Base-by-base conservation (phyloP, 2,329 filamentous ascomycete genomes). In the Tolypocladium ophioglossoides region DNA sequence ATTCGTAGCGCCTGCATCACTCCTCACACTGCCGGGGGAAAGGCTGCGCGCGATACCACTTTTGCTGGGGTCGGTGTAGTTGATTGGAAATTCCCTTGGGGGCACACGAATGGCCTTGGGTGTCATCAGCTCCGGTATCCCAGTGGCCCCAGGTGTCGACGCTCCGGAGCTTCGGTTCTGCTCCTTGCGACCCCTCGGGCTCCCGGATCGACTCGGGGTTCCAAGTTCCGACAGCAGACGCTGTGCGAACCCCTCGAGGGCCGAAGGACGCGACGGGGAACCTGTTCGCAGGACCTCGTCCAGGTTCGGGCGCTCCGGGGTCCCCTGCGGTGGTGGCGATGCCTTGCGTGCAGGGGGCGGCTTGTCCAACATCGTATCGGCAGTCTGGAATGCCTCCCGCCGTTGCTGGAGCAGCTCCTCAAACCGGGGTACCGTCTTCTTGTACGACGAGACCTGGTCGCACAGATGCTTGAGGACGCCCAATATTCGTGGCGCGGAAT, bases 321-420 rank as follows among this genome's bases (percentile, higher is more conserved):
- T 71, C 18, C 63, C 64, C 20, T 65, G 64, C n/a, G 62, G 62
- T 3, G 61, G 59, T 2, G 66, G 65, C 2, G 70, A 67, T 14
- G 63, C 61, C 48, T 63, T 66, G 34, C 62, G 61, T 2, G 59
- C 57, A 1, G 65, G 62, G 4, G 56, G 69, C 38, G 62, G 69
- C 44, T 70, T 72, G 51, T 66, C 64, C 44, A 73, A 65, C 32
- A 77, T 74, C 8, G 73, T 64, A 59, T 82, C 79, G 2, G 82
- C 80, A 3, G 79, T 80, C 61, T 82, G 79, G 61, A 86, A 87
- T 0, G 80, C 82, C 57, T 84, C 79, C 6, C 82, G 80, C 14
- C 77, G 83, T 67, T 78, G 83, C 69, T 78, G 84, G 4, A 91
- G 72, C 2, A 91, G 75, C 39, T 87, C 83, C 52, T 89, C 84